Evolutionary conservation across 1,284 basidiomycete genomes (phyloP), one percentile per base, ranked within the genome.

Genomic region (Heterobasidion occidentale): DNA sequence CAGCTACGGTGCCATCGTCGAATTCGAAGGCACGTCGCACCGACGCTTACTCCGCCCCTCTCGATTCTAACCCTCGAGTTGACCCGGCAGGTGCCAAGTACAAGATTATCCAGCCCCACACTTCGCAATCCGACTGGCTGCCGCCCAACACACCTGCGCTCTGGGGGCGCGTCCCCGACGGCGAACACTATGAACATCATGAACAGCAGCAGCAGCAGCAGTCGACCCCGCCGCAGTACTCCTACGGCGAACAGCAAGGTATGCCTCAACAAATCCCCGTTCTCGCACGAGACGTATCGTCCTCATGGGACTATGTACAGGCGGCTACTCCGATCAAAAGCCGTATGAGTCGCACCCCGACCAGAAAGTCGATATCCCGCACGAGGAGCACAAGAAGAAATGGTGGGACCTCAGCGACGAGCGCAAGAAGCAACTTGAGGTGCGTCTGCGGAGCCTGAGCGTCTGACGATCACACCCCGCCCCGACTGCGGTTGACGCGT

Each of bases 71-170:
- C 6, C 27, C 5, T 27, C 27, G 27, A 27, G 5, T 27, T 27
- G 5, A 27, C 4, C 27, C 27, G 27, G 15, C 60, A 89, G 86
- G 79, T 35, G 67, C 70, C 60, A 71, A 68, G 53, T 90, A 88
- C 74, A 83, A 80, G 68, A 84, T 84, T 70, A 80, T 88, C 61
- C 86, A 88, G 65, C 71, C 83, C 12, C 88, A 90, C 69, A 71
- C 68, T 51, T 87, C 86, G 53, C 61, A 88, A 83, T 56, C 72
- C 36, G 84, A 86, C 61, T 89, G 87, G 88, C 68, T 79, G 35
- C 87, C 87, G 1, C 64, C 73, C 9, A 60, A 68, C 15, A 81
- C 80, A 1, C 86, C 87, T 36, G 84, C 84, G 8, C 75, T 90
- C 38, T 90, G 87, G 87, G 83, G 79, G 52, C 76, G 73, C 52